Percentiles rank a stretch among this genome's conserved stretches.
These are phyloP conservation scores for Cymbopogon citratus DNA, from an alignment of 176 grass and related monocot species.

Conservation along the genomic window DNA sequence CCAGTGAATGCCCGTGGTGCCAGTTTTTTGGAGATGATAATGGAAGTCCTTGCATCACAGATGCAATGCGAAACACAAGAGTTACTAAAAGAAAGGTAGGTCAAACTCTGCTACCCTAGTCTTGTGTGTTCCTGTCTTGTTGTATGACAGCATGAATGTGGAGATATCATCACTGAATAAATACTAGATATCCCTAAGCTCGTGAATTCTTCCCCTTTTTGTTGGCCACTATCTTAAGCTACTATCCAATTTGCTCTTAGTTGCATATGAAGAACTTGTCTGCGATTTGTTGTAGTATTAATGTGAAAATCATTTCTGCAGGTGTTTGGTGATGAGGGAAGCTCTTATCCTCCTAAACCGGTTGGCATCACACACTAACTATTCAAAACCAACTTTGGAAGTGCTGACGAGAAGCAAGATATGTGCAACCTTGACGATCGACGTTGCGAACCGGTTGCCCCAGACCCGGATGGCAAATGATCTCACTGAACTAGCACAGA, in stretches of 20 bases:
- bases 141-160: not conserved
- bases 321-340: conserved; percentile 70
- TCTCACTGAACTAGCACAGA: conserved; percentile 50
- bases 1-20: conserved; percentile 31
- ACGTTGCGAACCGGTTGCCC: conserved; percentile 54
- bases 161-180: not conserved
- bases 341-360: conserved; percentile 87
- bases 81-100: conserved; percentile 68
- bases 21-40: conserved; percentile 72
- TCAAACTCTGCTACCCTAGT: not conserved
- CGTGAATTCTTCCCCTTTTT: not conserved
- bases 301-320: conserved; percentile 18
- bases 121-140: not conserved
- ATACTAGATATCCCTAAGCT: not conserved
- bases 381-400: conserved; percentile 71
- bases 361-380: conserved; percentile 60
- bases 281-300: not conserved
- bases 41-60: conserved; percentile 63
- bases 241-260: not conserved
- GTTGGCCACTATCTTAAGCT: not conserved
- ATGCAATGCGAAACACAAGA: conserved; percentile 48
- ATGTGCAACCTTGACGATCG: conserved; percentile 58
- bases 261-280: not conserved
- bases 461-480: conserved; percentile 53
- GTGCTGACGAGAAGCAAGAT: conserved; percentile 45